Percentiles rank a stretch among this genome's conserved stretches.
Conservation (phyloP, 805 yeast genomes). For the Pichia eremophila region DNA sequence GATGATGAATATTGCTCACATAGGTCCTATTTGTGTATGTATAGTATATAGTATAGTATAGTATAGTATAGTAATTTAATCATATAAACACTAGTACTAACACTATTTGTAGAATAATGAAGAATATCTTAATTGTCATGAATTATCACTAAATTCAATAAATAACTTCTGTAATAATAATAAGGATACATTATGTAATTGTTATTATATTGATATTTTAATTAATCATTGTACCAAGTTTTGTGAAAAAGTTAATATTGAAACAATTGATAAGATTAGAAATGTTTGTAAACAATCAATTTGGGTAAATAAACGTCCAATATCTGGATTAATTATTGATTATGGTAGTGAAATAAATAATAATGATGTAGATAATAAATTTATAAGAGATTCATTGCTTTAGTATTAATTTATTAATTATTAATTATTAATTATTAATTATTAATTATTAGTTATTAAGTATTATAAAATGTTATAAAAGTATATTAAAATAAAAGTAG, state of each 20-base stretch:
- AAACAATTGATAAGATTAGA: neutral
- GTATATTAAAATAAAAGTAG: neutral
- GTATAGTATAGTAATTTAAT: neutral
- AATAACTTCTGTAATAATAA: slow-evolving; percentile 6
- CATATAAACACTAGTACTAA: neutral
- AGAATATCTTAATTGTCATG: slow-evolving; percentile 19
- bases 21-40: slow-evolving; percentile 4
- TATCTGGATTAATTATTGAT: neutral
- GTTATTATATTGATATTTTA: slow-evolving; percentile 21
- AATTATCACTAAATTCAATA: neutral
- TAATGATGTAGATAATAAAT: too few relatives aligned
- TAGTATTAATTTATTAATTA: too few relatives aligned
- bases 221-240: slow-evolving; percentile 16
- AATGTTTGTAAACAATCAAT: neutral
- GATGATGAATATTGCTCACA: neutral
- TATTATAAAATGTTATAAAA: neutral
- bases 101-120: slow-evolving; percentile 14
- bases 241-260: slow-evolving; percentile 11
- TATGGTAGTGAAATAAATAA: neutral
- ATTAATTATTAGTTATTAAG: too few relatives aligned
- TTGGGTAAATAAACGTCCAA: neutral
- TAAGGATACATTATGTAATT: slow-evolving; percentile 16
- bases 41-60: neutral
- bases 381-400: too few relatives aligned
- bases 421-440: too few relatives aligned